These are phyloP conservation scores for Acrocalymma vagum DNA, from an alignment of 2,329 filamentous ascomycete species.

Conservation along the genomic window DNA sequence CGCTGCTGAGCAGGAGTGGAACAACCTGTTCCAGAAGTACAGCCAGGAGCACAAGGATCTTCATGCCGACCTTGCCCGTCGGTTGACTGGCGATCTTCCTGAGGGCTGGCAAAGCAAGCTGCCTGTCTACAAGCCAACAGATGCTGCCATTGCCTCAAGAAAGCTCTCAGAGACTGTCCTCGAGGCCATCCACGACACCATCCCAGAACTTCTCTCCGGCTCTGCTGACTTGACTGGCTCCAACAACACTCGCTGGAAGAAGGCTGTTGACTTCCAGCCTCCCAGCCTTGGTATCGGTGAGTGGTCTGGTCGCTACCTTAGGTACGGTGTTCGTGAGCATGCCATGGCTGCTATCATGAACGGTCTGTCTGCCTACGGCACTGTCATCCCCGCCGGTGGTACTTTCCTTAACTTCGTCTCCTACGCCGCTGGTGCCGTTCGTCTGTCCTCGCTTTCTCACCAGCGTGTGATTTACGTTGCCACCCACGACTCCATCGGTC, in stretches of 20 bases:
- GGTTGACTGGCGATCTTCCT: constrained; percentile 83
- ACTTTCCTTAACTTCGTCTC: constrained; percentile 99
- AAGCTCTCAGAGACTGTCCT: constrained; percentile 97
- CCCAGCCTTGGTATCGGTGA: constrained; percentile 85
- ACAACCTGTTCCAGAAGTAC: constrained; percentile 91
- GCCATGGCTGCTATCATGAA: constrained; percentile 94
- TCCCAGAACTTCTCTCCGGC: constrained; percentile 94
- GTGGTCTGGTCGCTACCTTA: constrained; percentile 90
- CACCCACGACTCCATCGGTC: constrained; percentile 98
- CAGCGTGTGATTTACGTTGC: constrained; percentile 94
- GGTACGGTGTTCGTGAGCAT: constrained; percentile 92
- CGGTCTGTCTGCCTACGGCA: constrained; percentile 94
- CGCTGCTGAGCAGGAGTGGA: constrained; percentile 93
- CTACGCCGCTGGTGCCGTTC: constrained; percentile 93
- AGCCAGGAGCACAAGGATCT: constrained; percentile 77
- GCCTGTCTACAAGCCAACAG: constrained; percentile 86
- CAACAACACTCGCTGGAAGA: constrained; percentile 99
- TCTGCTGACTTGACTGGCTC: constrained; percentile 98
- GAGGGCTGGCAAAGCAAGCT: constrained; percentile 96
- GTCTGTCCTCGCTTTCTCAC: constrained; percentile 90
- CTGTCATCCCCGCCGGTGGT: constrained; percentile 89
- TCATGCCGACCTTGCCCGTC: constrained; percentile 81
- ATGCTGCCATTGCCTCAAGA: constrained; percentile 86
- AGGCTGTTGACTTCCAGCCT: constrained; percentile 96
- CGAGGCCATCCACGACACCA: constrained; percentile 79